Conservation (phyloP, 176 grass and related monocot species). For the Aegilops bicornis region DNA sequence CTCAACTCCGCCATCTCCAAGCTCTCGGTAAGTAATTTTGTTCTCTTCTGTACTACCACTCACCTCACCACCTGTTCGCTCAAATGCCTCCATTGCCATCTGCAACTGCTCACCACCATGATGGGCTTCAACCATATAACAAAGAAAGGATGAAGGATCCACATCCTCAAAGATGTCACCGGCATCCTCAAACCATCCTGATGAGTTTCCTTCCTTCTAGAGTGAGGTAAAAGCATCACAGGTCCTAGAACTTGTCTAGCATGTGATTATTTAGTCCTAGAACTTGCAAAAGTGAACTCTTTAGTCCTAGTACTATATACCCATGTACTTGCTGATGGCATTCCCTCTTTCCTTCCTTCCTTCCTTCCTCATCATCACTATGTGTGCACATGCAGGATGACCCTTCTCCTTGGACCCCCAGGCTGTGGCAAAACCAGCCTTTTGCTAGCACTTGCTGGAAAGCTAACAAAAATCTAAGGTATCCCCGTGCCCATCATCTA, state of each 20-base stretch:
- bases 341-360: no score
- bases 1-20: slow-evolving; percentile 42
- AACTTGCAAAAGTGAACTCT: no score
- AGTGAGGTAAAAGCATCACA: no score
- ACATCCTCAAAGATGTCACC: no score
- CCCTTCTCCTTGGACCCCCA: slow-evolving; percentile 22
- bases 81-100: not conserved
- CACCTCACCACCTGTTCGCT: not conserved
- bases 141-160: slow-evolving; percentile 16
- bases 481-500: not conserved
- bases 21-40: slow-evolving; percentile 7
- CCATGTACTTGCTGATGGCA: not conserved
- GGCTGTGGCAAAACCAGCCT: slow-evolving; percentile 73
- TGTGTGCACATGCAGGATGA: slow-evolving; percentile 44
- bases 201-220: not conserved
- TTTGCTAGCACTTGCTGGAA: slow-evolving; percentile 66
- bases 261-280: no score
- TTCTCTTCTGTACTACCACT: not conserved
- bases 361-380: not conserved
- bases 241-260: no score
- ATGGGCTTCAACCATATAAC: slow-evolving; percentile 33
- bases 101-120: not conserved
- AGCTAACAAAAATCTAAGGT: slow-evolving; percentile 64
- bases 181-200: slow-evolving; percentile 43
- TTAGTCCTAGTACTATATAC: not conserved